Evolutionary conservation across 345 rosid species (phyloP), one percentile per base, ranked within the genome.

Genomic region (Erucastrum elatum): DNA sequence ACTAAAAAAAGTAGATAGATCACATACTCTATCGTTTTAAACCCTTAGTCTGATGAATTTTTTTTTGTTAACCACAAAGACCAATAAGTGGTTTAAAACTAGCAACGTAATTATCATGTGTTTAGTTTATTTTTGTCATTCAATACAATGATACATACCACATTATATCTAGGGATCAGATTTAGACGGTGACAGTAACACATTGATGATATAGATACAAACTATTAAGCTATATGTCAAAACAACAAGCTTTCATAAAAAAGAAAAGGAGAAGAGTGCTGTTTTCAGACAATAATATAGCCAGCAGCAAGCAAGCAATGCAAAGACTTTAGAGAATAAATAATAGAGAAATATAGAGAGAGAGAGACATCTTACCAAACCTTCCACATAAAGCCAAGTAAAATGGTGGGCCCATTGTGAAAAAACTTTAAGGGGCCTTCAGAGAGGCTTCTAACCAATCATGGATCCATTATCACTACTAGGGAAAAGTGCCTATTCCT

Each of bases 311-410:
- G 49, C 5, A 39, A 3, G 13, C 46, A 41, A 44, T 9, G 2
- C 51, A 44, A 44, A 44, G 51, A 11, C 51, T 12, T 44, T 0
- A 10, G 5, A 44, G 15, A 44, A 44, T 11, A 44, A 44, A 37
- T 44, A 44, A 44, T 41, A 15, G 30, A 27, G 34, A 30, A 39
- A 21, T 21, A 21, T 21, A 21, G 0, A 46, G 5, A 77, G 69
- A 44, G 6, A 77, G 16, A 44, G 83, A 71, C 80, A 12, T 44
- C 60, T 44, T 8, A 81, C 73, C 80, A 75, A 80, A 70, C 77
- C 72, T 64, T 75, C 35, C 33, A 4, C 21, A 70, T 56, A 76
- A 81, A 81, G 77, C 84, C 80, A 66, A 81, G 65, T 68, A 44
- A 77, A 60, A 11, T 69, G 59, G 75, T 80, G 37, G 82, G 75